A percentile compares a stretch with the other conserved stretches of the same genome.
Conservation (phyloP, 108 stramenopile species). For the Stephanodiscus minutulus region DNA sequence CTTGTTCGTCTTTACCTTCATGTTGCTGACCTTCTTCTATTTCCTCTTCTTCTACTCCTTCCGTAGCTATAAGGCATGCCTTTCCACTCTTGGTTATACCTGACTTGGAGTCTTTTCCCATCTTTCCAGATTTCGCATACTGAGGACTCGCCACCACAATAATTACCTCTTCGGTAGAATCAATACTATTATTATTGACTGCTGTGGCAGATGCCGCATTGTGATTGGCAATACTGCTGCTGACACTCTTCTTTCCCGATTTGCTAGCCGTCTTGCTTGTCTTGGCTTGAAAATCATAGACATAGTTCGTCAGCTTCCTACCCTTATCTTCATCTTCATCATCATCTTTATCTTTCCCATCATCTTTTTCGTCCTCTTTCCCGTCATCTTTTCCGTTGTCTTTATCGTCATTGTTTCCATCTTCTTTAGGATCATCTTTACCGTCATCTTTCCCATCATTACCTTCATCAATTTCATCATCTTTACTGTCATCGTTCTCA, state of each 20-base stretch:
- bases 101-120: conserved; percentile 4
- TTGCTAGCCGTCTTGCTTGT: background rate
- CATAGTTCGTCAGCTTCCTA: background rate
- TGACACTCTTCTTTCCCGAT: background rate
- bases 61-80: background rate
- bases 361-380: background rate
- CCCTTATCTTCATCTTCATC: background rate
- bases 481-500: background rate
- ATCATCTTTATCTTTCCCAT: background rate
- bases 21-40: background rate
- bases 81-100: conserved; percentile 22
- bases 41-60: background rate
- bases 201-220: background rate
- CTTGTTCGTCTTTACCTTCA: background rate
- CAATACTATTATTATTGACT: too few species aligned
- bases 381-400: background rate
- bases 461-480: background rate
- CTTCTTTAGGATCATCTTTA: background rate
- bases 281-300: background rate
- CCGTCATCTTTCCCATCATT: background rate
- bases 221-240: background rate
- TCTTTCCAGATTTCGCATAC: conserved; percentile 14
- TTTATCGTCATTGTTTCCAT: background rate
- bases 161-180: too few species aligned
- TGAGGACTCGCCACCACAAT: background rate